phyloP scores from a whole-genome alignment of 306 rosid genomes.

The Prunus armeniaca region DNA sequence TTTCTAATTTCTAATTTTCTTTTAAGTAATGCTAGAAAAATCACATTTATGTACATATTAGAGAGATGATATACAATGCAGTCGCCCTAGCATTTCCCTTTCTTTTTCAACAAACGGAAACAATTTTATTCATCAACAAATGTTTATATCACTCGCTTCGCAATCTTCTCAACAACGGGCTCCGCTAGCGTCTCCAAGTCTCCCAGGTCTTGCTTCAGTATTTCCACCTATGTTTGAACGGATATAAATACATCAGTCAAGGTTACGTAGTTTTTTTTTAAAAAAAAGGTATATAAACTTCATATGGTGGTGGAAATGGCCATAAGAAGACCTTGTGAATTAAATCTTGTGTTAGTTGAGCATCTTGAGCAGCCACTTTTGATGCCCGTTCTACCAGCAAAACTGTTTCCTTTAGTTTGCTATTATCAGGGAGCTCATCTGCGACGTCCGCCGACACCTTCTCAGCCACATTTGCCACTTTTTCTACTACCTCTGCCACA shows the following conservation, averaged over 20 bases:
- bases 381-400: slow-evolving; percentile 43
- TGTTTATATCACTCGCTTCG: slow-evolving; percentile 16
- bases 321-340: slow-evolving; percentile 50
- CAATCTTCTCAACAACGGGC: slow-evolving; percentile 36
- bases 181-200: slow-evolving; percentile 41
- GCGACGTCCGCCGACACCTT: slow-evolving; percentile 42
- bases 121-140: not conserved
- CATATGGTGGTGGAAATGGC: not conserved
- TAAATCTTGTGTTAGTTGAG: slow-evolving; percentile 41
- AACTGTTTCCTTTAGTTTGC: slow-evolving; percentile 42
- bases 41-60: too few species aligned
- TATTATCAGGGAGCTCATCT: slow-evolving; percentile 43
- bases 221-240: slow-evolving; percentile 40
- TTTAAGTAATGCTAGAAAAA: too few species aligned
- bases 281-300: not conserved
- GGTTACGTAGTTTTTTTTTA: not conserved
- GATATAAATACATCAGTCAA: not conserved
- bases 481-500: slow-evolving; percentile 47
- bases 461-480: slow-evolving; percentile 44
- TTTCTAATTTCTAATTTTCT: too few species aligned
- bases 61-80: too few species aligned
- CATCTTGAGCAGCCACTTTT: slow-evolving; percentile 49
- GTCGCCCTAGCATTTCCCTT: not conserved
- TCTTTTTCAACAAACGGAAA: not conserved
- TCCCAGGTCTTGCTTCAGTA: slow-evolving; percentile 28